These are phyloP conservation scores for Chaetomiaceae sp. DNA, from an alignment of 2,329 filamentous ascomycete genomes.

Conservation along the genomic window DNA sequence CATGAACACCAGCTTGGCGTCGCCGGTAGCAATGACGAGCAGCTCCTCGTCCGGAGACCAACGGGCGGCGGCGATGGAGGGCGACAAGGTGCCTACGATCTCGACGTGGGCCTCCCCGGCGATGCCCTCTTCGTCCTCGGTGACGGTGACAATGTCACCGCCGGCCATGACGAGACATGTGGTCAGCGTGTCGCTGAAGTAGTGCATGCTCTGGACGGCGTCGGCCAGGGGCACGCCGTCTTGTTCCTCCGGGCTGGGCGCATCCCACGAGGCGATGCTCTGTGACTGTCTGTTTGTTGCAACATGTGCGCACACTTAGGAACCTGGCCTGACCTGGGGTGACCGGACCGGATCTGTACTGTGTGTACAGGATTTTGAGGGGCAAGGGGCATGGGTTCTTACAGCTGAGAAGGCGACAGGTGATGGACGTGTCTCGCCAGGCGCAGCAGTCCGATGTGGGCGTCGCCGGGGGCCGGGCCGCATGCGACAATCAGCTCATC, in stretches of 20 bases:
- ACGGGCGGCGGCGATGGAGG: slow-evolving; percentile 78
- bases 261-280: slow-evolving; percentile 80
- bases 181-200: slow-evolving; percentile 74
- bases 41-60: slow-evolving; percentile 97
- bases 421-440: slow-evolving; percentile 39
- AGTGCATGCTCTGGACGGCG: slow-evolving; percentile 71
- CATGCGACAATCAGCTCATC: slow-evolving; percentile 78
- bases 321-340: no score
- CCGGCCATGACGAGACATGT: slow-evolving; percentile 81
- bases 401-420: slow-evolving; percentile 36
- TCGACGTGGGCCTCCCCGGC: slow-evolving; percentile 75
- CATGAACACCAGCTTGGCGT: slow-evolving; percentile 82
- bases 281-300: slow-evolving; percentile 30
- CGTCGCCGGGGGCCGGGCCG: slow-evolving; percentile 67
- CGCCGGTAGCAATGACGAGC: slow-evolving; percentile 74
- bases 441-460: slow-evolving; percentile 67
- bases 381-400: no score
- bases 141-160: slow-evolving; percentile 82
- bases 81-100: slow-evolving; percentile 91
- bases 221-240: slow-evolving; percentile 72
- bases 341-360: no score
- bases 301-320: no score
- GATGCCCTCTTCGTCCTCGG: slow-evolving; percentile 62
- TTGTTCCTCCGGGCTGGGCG: slow-evolving; percentile 71
- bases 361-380: no score